Evolutionary conservation across 2,329 filamentous ascomycete species (phyloP).

Genomic region (Scedosporium dehoogii): DNA sequence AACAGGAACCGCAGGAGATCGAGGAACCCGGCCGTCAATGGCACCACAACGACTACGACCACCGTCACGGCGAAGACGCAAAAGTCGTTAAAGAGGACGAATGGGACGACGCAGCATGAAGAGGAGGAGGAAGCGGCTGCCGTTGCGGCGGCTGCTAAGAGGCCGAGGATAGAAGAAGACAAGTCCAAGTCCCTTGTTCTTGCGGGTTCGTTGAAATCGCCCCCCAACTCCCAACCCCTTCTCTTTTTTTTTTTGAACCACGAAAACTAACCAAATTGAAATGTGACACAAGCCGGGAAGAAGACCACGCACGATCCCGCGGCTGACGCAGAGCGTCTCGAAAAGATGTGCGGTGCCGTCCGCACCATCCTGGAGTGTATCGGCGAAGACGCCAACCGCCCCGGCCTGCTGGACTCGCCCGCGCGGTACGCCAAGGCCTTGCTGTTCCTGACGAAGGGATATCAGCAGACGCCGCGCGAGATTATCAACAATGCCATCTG

Average conservation of each 20-base stretch:
- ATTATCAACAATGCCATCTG: conserved; percentile 93
- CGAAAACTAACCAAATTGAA: not conserved
- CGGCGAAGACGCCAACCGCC: conserved; percentile 57
- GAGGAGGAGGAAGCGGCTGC: conserved; percentile 4
- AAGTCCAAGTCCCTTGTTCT: not conserved
- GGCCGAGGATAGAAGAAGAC: conserved; percentile 4
- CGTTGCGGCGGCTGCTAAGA: not conserved
- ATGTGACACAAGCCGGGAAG: not conserved
- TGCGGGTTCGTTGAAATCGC: not conserved
- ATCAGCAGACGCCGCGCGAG: conserved; percentile 86
- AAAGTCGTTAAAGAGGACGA: not conserved
- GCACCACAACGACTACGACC: not conserved
- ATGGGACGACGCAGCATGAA: not conserved
- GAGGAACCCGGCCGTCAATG: not conserved
- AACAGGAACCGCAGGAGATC: not conserved
- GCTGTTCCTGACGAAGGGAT: conserved; percentile 92
- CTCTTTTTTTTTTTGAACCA: not conserved
- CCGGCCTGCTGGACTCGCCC: conserved; percentile 59
- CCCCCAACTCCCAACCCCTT: not conserved
- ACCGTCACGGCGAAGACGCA: conserved; percentile 7
- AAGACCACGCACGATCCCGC: conserved; percentile 19
- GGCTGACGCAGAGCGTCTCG: conserved; percentile 39
- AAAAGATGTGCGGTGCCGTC: conserved; percentile 52
- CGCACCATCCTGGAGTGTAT: conserved; percentile 59
- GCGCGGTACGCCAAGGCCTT: conserved; percentile 90